phyloP scores from a whole-genome alignment of 2,329 filamentous ascomycete species.

The Trichoderma oligosporum region DNA sequence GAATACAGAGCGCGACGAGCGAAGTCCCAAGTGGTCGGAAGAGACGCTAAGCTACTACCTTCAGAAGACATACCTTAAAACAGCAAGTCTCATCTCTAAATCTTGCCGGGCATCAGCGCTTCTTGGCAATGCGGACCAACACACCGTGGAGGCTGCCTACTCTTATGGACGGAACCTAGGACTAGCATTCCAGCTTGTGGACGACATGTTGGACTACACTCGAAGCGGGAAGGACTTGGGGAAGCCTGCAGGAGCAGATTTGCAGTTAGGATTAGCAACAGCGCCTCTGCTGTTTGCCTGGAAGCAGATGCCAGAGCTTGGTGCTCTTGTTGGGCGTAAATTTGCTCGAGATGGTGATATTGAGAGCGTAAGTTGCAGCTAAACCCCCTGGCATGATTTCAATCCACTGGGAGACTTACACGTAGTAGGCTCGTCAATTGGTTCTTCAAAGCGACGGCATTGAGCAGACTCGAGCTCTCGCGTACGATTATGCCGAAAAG shows the following conservation, averaged over 20 bases:
- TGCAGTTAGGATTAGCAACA: constrained; percentile 89
- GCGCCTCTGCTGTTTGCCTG: constrained; percentile 93
- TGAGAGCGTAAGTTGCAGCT: constrained; percentile 58
- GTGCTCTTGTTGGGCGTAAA: constrained; percentile 84
- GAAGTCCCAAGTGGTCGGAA: constrained; percentile 78
- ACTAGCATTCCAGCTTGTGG: constrained; percentile 92
- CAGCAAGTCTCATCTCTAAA: constrained; percentile 92
- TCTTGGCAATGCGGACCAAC: constrained; percentile 69
- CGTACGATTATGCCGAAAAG: constrained; percentile 84
- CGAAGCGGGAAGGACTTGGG: constrained; percentile 79
- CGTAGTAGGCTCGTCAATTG: constrained; percentile 71
- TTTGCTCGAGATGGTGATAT: constrained; percentile 84
- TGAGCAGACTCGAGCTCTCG: constrained; percentile 84
- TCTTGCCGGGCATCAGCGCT: constrained; percentile 87
- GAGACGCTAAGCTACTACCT: constrained; percentile 90
- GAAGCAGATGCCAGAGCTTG: constrained; percentile 82
- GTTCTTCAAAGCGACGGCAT: constrained; percentile 82
- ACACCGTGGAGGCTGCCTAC: constrained; percentile 88
- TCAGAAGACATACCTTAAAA: constrained; percentile 98
- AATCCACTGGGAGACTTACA: neutral
- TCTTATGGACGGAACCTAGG: constrained; percentile 89
- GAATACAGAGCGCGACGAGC: constrained; percentile 87
- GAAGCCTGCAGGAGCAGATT: constrained; percentile 90
- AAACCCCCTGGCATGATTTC: neutral
- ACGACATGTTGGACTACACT: constrained; percentile 97